Base-by-base conservation (phyloP, 257 asterid species). In the Solanum rostratum region DNA sequence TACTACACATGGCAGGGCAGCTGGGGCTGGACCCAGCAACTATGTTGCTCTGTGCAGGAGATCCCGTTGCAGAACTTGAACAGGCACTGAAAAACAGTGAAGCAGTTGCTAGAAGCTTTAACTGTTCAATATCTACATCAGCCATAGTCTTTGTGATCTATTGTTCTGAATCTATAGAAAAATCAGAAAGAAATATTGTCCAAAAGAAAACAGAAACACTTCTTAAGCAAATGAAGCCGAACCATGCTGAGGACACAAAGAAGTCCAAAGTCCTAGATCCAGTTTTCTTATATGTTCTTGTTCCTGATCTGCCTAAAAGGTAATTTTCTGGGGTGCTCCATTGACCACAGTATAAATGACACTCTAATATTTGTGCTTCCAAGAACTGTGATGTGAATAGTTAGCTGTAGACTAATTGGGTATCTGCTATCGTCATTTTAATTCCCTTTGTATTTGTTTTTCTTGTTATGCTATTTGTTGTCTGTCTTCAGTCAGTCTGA, bases 221-320 rank as follows among this genome's bases (percentile, higher is more conserved):
- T 86, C 90, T 93, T 49, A 87, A 86, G n/a, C 92, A 89, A 89
- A 91, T 89, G 93, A 95, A 93, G 88, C 85, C 52, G 80, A 86
- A 22, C 29, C 86, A 87, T 73, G 89, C 89, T 79, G 90, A 88
- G 63, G 70, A 84, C 83, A 85, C 84, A 86, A 90, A 91, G 88
- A 84, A 78, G 83, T 66, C 88, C 84, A 76, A 62, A 78, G 89
- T 88, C 81, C 73, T 88, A 81, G 87, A 80, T 85, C 97, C 98
- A 24, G 85, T 95, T 81, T 60, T 93, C 85, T 84, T 93, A 33
- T 96, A 89, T 88, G 81, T 96, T 88, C 91, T 95, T 87, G 97
- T 95, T 91, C 98, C 99, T 83, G 98, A 93, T 91, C 91, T 96
- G 84, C 99, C 99, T n/a, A 96, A 95, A 89, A 93, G 99, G 99